Evolutionary conservation across 192 early-diverging fungal species (phyloP).

Genomic region (Piromyces sp.): DNA sequence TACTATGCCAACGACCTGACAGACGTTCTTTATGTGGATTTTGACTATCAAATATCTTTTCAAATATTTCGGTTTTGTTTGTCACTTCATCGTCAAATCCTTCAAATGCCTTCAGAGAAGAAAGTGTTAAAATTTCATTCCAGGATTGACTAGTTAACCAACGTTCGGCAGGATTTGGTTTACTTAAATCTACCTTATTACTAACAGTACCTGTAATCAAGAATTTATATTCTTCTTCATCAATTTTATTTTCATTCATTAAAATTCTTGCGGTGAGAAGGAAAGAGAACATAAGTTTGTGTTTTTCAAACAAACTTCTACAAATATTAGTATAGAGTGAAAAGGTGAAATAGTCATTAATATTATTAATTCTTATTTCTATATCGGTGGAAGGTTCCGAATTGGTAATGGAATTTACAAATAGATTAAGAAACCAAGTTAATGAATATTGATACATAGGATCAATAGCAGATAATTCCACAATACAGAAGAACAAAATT

Average conservation of each 20-base stretch:
- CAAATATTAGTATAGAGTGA: constrained; percentile 40
- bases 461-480: constrained; percentile 33
- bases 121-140: constrained; percentile 24
- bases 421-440: constrained; percentile 42
- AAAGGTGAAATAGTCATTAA: constrained; percentile 36
- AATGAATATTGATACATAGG: constrained; percentile 48
- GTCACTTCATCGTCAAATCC: constrained; percentile 26
- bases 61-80: constrained; percentile 9
- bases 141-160: constrained; percentile 12
- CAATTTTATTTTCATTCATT: constrained; percentile 25
- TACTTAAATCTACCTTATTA: neutral
- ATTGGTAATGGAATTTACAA: constrained; percentile 27
- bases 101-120: constrained; percentile 18
- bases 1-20: constrained; percentile 13
- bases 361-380: constrained; percentile 25
- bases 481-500: constrained; percentile 45
- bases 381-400: constrained; percentile 24
- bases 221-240: constrained; percentile 39
- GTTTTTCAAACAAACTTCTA: constrained; percentile 40
- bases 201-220: constrained; percentile 19
- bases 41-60: constrained; percentile 28
- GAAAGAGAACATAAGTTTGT: constrained; percentile 43
- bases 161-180: neutral
- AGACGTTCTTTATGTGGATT: constrained; percentile 20
- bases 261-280: constrained; percentile 34